Percentiles rank a stretch among this genome's conserved stretches.
Conservation (phyloP, 2,329 filamentous ascomycete species). For the Fusarium neocosmosporiellum region DNA sequence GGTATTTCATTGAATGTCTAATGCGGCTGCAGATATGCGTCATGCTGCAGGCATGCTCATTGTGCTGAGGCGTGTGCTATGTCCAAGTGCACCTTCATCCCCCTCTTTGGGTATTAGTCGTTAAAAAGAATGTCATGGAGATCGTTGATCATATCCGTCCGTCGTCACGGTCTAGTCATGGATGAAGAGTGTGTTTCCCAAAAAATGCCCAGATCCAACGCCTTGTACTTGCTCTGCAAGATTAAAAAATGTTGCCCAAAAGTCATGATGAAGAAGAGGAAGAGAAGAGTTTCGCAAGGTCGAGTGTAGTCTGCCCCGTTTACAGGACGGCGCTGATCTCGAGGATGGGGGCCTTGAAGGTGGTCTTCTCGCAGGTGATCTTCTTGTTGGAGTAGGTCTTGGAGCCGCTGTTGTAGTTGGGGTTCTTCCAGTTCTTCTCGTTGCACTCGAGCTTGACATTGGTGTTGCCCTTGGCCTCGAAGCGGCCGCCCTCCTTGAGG, state of each 20-base stretch:
- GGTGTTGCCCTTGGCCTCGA: conserved; percentile 44
- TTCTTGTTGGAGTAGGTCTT: conserved; percentile 45
- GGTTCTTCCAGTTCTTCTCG: conserved; percentile 44
- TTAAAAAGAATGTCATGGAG: conserved; percentile 39
- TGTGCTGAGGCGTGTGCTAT: conserved; percentile 10
- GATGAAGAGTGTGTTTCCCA: conserved; percentile 26
- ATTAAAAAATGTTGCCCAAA: conserved; percentile 20
- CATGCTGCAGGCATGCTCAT: conserved; percentile 17
- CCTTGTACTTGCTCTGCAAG: conserved; percentile 29
- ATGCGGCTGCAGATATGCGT: conserved; percentile 2
- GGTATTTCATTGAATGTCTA: conserved; percentile 21
- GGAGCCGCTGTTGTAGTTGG: conserved; percentile 44
- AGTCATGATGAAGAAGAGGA: conserved; percentile 3
- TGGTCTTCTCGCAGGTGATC: conserved; percentile 43
- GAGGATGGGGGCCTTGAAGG: conserved; percentile 41
- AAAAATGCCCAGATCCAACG: conserved; percentile 21
- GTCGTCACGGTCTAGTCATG: conserved; percentile 39
- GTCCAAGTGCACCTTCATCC: neutral
- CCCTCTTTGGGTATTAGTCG: conserved; percentile 24
- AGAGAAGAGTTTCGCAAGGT: neutral
- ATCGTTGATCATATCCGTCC: conserved; percentile 40
- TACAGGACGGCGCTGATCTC: conserved; percentile 46
- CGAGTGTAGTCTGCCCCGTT: neutral
- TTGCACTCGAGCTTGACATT: conserved; percentile 43
- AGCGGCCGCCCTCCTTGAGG: conserved; percentile 51